Evolutionary conservation across 2,329 filamentous ascomycete species (phyloP), one percentile per base, ranked within the genome.

Genomic region (Colletotrichum tropicicola): DNA sequence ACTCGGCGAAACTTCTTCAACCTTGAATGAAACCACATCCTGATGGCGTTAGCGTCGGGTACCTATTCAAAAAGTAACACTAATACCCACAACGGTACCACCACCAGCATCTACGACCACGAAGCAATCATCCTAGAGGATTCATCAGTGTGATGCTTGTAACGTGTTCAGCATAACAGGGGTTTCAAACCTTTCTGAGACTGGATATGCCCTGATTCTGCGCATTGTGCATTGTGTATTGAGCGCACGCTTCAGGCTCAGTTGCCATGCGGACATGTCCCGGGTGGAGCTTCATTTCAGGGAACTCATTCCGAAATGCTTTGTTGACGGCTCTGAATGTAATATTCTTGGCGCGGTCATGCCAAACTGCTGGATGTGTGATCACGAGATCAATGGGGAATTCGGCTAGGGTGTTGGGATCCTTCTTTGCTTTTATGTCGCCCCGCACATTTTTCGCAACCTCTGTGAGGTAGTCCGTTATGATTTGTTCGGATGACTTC

Each of bases 41-140:
- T 59, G 32, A 15, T 15, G 17, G 15, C 17, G 13, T 32, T 32
- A 35, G 43, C n/a, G n/a, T n/a, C n/a, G n/a, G 3, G 6, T 17
- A 23, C 25, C 10, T 6, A 12, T 12, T n/a, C 6, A 3, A 15
- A 15, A 7, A 8, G 35, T n/a, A 13, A 43, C 3, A 19, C 27
- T 8, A 5, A 7, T 19, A 41, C 57, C 53, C n/a, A 59, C 57
- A 4, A 72, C 74, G n/a, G 74, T 75, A 37, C 73, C 74, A 44
- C 74, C 74, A 28, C 73, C 73, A 43, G 74, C 74, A 62, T 77
- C 74, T 28, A 73, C 73, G 13, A 77, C 73, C 8, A 75, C 68
- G 47, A 77, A 74, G 32, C 70, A 72, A 37, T 74, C 72, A 55
- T 52, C 35, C 55, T 59, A 54, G 35, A 23, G 30, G 23, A 47